Evolutionary conservation across 345 rosid species (phyloP), one percentile per base, ranked within the genome.

Genomic region (Salix viminalis): DNA sequence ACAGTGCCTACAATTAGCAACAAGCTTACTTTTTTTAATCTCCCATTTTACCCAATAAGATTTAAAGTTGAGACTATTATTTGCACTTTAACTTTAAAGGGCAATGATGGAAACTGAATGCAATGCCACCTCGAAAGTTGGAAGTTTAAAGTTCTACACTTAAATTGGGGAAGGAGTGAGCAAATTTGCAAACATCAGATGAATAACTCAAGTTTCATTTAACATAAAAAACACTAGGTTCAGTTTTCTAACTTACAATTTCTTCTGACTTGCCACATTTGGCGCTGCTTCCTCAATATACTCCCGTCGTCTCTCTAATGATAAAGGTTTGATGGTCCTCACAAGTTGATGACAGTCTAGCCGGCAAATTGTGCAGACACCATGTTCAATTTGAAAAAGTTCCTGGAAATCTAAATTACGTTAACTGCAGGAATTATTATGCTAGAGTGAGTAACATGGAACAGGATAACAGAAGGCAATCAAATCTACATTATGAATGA

Each of bases 271-370:
- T 36, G 94, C 90, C 80, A 95, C 79, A 65, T 84, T 85, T 79
- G 96, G 99, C 70, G 97, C 96, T 39, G 82, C 85, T 81, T 77
- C 85, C 85, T 77, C 79, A 46, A 95, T 69, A 83, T 90, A 88
- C 34, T 80, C 84, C 54, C 79, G 78, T 39, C 98, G 88, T 78
- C 79, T 91, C 67, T 87, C 91, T 84, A 87, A 24, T 5, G 97
- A 83, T 81, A 95, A 87, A 70, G 93, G 97, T 81, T 79, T 88
- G 80, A 95, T 39, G 82, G 83, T 80, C 79, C 83, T 85, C 75
- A 93, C 96, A 74, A 95, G 92, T 75, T 89, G 80, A 87, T 93
- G 98, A 81, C 98, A 93, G 83, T 95, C 94, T 78, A 95, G 80
- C 61, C 83, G 90, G 86, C 99, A 93, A 83, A 84, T 93, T 41